A percentile compares a stretch with the other conserved stretches of the same genome.
Evolutionary conservation across 2,329 filamentous ascomycete species (phyloP).

Genomic region (Berkeleyomyces rouxiae): DNA sequence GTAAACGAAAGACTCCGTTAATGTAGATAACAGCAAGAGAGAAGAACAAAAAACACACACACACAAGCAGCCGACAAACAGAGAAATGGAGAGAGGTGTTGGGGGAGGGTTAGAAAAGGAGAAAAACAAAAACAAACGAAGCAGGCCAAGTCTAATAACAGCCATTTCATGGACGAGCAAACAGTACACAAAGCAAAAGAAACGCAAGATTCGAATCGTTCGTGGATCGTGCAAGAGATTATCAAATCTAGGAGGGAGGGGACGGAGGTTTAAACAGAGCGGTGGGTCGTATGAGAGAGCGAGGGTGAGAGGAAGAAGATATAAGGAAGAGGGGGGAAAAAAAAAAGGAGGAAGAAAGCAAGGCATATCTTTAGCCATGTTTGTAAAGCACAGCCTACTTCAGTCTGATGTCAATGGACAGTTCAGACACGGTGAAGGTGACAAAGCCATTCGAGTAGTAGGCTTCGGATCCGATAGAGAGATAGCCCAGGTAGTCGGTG

Average conservation of each 20-base stretch:
- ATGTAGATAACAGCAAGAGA: background rate
- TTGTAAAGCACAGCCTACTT: constrained; percentile 10
- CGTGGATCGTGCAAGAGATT: constrained; percentile 7
- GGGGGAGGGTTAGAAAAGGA: background rate
- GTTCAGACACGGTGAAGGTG: constrained; percentile 29
- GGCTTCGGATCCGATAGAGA: constrained; percentile 35
- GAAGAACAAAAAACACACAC: background rate
- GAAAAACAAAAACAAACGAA: background rate
- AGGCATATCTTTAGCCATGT: background rate
- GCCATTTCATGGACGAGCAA: background rate
- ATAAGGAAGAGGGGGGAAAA: background rate
- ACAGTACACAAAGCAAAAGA: background rate
- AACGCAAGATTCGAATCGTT: background rate
- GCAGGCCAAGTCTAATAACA: constrained; percentile 4
- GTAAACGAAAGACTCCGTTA: background rate
- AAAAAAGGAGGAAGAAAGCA: background rate
- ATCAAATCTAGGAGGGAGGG: background rate
- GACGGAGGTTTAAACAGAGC: background rate
- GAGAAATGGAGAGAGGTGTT: background rate
- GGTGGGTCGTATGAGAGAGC: background rate
- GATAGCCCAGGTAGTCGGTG: constrained; percentile 32
- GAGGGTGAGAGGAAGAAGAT: background rate
- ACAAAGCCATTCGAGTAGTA: constrained; percentile 28
- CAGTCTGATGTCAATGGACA: constrained; percentile 23
- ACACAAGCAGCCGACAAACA: background rate